Evolutionary conservation across 2,329 filamentous ascomycete genomes (phyloP).

Genomic region (Sclerotinia glacialis): DNA sequence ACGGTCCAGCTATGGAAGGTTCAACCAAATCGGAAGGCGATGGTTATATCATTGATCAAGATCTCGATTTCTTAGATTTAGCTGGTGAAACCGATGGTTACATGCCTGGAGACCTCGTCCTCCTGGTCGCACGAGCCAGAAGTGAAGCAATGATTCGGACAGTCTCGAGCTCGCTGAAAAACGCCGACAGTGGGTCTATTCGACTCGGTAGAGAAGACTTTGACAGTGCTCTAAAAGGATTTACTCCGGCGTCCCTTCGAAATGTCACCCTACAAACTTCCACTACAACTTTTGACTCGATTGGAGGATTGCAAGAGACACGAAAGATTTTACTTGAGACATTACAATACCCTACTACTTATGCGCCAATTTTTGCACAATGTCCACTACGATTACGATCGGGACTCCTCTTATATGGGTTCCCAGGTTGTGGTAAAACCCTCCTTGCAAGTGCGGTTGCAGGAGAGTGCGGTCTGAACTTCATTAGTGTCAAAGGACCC

Average conservation of each 20-base stretch:
- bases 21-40: conserved; percentile 42
- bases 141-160: conserved; percentile 90
- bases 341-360: conserved; percentile 93
- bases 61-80: conserved; percentile 87
- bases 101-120: conserved; percentile 89
- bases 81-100: conserved; percentile 95
- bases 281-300: conserved; percentile 86
- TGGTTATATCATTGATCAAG: conserved; percentile 70
- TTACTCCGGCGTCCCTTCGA: conserved; percentile 89
- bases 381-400: conserved; percentile 93
- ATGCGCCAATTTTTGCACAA: conserved; percentile 94
- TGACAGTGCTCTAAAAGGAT: conserved; percentile 78
- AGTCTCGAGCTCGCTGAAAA: conserved; percentile 50
- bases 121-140: conserved; percentile 81
- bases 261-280: conserved; percentile 93
- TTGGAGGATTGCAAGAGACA: conserved; percentile 83
- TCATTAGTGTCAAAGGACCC: conserved; percentile 96
- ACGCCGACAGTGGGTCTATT: conserved; percentile 52
- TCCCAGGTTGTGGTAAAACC: conserved; percentile 94
- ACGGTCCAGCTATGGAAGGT: conserved; percentile 58
- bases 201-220: conserved; percentile 74
- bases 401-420: conserved; percentile 89
- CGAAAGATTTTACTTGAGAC: conserved; percentile 92
- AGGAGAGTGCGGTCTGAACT: conserved; percentile 95
- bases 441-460: conserved; percentile 94